A percentile compares a stretch with the other conserved stretches of the same genome.
These are phyloP conservation scores for Cardamine occulta DNA, from an alignment of 345 rosid species.

Conservation along the genomic window DNA sequence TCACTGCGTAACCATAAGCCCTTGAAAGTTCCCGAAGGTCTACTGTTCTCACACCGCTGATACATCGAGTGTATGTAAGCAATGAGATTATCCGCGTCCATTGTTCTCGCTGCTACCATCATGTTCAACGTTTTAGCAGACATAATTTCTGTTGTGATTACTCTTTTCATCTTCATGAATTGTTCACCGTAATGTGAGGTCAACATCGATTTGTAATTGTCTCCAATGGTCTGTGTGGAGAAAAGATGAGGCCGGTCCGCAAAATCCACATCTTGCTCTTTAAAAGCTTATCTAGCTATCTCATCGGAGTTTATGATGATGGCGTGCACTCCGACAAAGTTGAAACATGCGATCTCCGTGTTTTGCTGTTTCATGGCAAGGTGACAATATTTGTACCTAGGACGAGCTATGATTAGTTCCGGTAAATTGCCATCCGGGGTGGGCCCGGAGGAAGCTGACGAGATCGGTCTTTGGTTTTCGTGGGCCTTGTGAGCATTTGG, in stretches of 20 bases:
- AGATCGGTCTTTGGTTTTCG: background rate
- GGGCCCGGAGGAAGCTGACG: conserved; percentile 16
- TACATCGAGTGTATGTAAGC: too few species aligned
- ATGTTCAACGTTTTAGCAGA: conserved; percentile 33
- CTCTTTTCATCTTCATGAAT: too few species aligned
- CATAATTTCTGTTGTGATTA: conserved; percentile 36
- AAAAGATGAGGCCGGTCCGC: too few species aligned
- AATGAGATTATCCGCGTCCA: conserved; percentile 56
- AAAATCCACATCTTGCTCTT: too few species aligned
- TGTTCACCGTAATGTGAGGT: too few species aligned
- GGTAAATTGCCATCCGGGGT: conserved; percentile 46
- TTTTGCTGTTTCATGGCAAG: conserved; percentile 36
- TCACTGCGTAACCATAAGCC: conserved; percentile 40
- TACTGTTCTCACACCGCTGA: too few species aligned
- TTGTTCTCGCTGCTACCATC: conserved; percentile 45
- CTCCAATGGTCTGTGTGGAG: too few species aligned
- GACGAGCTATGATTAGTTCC: conserved; percentile 37
- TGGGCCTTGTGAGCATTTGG: conserved; percentile 23
- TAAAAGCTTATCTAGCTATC: too few species aligned
- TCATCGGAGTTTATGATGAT: too few species aligned
- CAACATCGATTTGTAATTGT: too few species aligned
- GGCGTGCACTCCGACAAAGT: conserved; percentile 41
- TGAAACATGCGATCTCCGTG: conserved; percentile 49
- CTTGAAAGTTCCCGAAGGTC: too few species aligned
- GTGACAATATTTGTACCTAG: conserved; percentile 37